These are phyloP conservation scores for Capsicum chinense DNA, from an alignment of 257 asterid species.

Conservation along the genomic window DNA sequence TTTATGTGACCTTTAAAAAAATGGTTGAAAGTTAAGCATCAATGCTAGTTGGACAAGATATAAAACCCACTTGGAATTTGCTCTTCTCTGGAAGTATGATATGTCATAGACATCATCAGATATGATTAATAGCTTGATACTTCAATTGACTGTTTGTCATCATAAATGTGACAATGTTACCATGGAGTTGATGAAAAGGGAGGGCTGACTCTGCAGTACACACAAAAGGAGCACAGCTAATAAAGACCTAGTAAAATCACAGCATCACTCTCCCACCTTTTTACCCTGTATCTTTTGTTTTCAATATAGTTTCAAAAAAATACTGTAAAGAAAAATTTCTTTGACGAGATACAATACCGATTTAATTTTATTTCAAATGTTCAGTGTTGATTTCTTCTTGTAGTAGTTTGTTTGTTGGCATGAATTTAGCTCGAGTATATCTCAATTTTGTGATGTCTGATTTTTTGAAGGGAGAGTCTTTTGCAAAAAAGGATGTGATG, in stretches of 20 bases:
- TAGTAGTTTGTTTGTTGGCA: constrained; percentile 20
- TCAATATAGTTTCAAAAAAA: neutral
- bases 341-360: neutral
- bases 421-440: neutral
- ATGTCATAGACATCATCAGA: neutral
- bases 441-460: constrained; percentile 1
- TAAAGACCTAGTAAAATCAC: neutral
- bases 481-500: constrained; percentile 91
- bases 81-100: neutral
- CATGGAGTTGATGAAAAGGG: neutral
- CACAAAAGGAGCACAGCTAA: neutral
- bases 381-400: neutral
- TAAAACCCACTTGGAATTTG: neutral
- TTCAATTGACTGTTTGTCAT: neutral
- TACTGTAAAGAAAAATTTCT: neutral
- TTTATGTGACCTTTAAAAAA: neutral
- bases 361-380: neutral
- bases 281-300: neutral
- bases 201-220: neutral
- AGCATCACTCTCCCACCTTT: neutral
- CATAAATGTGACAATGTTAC: neutral
- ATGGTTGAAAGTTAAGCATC: neutral
- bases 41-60: constrained; percentile 11
- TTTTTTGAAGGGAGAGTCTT: constrained; percentile 82
- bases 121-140: constrained; percentile 6